Conservation (phyloP, 345 rosid species). For the Syzygium jambos region DNA sequence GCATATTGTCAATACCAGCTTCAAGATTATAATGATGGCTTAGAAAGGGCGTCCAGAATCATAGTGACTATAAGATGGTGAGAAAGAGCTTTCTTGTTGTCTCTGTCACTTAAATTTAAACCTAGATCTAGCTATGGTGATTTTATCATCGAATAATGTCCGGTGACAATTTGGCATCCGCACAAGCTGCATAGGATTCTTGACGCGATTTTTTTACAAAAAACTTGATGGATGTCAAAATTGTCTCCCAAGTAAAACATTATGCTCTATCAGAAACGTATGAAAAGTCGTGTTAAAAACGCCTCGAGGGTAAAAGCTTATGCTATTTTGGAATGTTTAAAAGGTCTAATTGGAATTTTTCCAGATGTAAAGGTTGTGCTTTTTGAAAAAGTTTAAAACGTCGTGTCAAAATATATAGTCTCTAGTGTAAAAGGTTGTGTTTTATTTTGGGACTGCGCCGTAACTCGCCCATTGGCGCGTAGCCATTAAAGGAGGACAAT, state of each 20-base stretch:
- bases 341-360: too few species aligned
- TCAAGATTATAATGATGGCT: neutral
- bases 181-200: neutral
- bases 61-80: neutral
- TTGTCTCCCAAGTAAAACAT: neutral
- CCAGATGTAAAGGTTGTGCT: too few species aligned
- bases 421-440: too few species aligned
- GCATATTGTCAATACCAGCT: neutral
- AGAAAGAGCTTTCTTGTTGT: neutral
- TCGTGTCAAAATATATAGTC: too few species aligned
- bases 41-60: neutral
- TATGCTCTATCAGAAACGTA: neutral
- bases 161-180: neutral
- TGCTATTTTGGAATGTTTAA: neutral
- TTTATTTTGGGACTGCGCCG: too few species aligned
- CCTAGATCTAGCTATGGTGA: neutral
- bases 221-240: neutral
- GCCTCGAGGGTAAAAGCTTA: neutral
- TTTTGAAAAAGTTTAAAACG: too few species aligned
- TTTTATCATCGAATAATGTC: neutral
- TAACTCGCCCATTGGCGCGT: too few species aligned
- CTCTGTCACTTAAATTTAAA: neutral
- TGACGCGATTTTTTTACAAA: rapidly evolving
- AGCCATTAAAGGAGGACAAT: too few species aligned
- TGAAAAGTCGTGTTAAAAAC: neutral